Conservation (phyloP, 345 rosid genomes). For the Brassica incana region DNA sequence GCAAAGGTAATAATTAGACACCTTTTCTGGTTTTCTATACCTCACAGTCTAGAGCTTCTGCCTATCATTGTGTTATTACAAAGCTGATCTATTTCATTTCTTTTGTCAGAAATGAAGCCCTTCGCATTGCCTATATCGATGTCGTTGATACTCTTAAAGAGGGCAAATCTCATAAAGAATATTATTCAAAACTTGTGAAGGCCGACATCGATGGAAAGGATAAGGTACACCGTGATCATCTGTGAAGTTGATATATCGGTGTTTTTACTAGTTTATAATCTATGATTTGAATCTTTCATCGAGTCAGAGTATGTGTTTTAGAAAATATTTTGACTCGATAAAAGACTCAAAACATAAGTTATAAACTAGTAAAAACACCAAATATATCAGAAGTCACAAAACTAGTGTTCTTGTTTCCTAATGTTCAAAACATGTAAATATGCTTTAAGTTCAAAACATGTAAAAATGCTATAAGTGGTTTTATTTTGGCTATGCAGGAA, state of each 20-base stretch:
- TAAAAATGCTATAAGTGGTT: neutral
- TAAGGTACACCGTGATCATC: constrained; percentile 52
- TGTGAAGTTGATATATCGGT: no score
- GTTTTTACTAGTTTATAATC: no score
- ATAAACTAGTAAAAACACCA: no score
- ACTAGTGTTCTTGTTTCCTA: constrained; percentile 19
- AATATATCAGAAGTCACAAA: neutral
- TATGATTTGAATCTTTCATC: no score
- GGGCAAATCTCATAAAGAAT: constrained; percentile 70
- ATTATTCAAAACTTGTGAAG: constrained; percentile 90
- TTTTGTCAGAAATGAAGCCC: constrained; percentile 84
- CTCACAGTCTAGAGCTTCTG: neutral
- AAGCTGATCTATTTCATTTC: constrained; percentile 10
- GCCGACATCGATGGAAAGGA: constrained; percentile 94
- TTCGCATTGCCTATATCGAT: constrained; percentile 93
- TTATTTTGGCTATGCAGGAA: constrained; percentile 54
- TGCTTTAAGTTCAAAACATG: neutral
- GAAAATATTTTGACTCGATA: no score
- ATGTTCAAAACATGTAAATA: constrained; percentile 20
- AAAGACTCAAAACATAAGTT: no score
- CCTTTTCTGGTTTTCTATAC: no score
- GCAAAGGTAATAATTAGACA: constrained; percentile 60
- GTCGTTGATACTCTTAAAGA: constrained; percentile 75
- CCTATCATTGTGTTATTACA: neutral
- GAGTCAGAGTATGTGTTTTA: no score